Conservation (phyloP, 805 yeast genomes). For the Pachysolen tannophilus region DNA sequence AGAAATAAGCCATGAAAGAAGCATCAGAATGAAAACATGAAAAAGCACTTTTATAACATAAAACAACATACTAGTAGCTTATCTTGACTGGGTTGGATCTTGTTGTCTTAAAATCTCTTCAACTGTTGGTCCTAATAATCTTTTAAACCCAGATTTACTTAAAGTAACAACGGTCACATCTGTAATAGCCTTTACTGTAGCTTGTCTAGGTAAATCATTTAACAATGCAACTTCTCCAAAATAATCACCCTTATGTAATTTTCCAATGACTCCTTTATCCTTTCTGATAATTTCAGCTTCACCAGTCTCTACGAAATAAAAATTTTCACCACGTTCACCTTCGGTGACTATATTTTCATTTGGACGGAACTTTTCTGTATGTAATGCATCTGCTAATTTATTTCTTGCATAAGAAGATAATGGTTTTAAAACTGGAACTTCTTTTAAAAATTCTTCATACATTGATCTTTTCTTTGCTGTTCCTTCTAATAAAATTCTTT, state of each 20-base stretch:
- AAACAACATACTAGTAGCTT: neutral
- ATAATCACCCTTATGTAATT: conserved; percentile 75
- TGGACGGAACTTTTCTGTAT: conserved; percentile 60
- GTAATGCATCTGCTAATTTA: conserved; percentile 90
- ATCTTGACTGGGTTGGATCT: conserved; percentile 58
- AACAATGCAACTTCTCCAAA: conserved; percentile 95
- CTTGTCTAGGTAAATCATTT: conserved; percentile 89
- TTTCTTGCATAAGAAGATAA: conserved; percentile 77
- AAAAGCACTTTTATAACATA: neutral
- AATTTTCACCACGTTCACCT: conserved; percentile 79
- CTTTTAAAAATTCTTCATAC: conserved; percentile 83
- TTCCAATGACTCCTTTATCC: conserved; percentile 51
- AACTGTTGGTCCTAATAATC: conserved; percentile 91
- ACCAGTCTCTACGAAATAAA: conserved; percentile 74
- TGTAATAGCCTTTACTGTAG: conserved; percentile 75
- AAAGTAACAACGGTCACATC: conserved; percentile 83
- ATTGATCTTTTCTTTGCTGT: conserved; percentile 84
- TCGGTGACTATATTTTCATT: conserved; percentile 75
- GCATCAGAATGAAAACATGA: no score
- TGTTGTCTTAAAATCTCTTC: conserved; percentile 69
- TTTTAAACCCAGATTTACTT: conserved; percentile 87
- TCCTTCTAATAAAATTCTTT: conserved; percentile 83
- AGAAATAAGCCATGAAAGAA: neutral
- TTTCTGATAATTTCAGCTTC: conserved; percentile 65
- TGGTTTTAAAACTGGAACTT: conserved; percentile 70